These are phyloP conservation scores for Saturnispora dispora DNA, from an alignment of 805 yeast species.

Conservation along the genomic window DNA sequence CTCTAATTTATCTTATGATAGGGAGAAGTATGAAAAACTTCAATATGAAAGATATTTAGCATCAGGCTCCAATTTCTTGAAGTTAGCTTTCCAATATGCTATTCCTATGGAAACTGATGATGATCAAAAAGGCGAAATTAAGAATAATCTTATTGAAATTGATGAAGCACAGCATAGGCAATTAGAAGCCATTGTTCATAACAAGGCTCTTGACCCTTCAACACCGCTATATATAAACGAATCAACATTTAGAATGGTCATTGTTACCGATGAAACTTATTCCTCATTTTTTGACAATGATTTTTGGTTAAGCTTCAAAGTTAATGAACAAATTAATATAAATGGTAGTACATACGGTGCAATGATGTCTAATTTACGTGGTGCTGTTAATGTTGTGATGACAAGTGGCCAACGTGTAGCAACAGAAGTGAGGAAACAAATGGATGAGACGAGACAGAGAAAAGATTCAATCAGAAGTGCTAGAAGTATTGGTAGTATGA, in stretches of 20 bases:
- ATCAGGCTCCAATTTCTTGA: constrained; percentile 80
- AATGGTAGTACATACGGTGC: constrained; percentile 33
- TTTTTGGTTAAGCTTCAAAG: constrained; percentile 57
- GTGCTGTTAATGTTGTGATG: constrained; percentile 81
- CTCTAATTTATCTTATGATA: constrained; percentile 51
- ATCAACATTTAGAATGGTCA: constrained; percentile 90
- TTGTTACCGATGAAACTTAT: constrained; percentile 87
- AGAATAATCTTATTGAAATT: constrained; percentile 10
- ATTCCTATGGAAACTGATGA: constrained; percentile 47
- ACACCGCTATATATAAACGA: constrained; percentile 66
- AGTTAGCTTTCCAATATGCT: constrained; percentile 85
- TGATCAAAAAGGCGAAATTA: not conserved
- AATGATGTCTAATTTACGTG: constrained; percentile 54
- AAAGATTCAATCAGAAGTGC: constrained; percentile 7
- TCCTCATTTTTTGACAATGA: constrained; percentile 74
- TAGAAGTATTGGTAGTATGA: constrained; percentile 8
- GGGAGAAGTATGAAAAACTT: constrained; percentile 48
- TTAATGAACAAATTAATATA: constrained; percentile 31
- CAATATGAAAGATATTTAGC: constrained; percentile 76
- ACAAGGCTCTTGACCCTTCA: constrained; percentile 75
- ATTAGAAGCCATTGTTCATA: constrained; percentile 38
- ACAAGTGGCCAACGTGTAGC: constrained; percentile 94
- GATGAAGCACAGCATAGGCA: constrained; percentile 17
- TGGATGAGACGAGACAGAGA: constrained; percentile 55
- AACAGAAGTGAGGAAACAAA: constrained; percentile 75